Evolutionary conservation across 371 early-diverging fungal genomes (phyloP).

Genomic region (Syncephalastrum monosporum): DNA sequence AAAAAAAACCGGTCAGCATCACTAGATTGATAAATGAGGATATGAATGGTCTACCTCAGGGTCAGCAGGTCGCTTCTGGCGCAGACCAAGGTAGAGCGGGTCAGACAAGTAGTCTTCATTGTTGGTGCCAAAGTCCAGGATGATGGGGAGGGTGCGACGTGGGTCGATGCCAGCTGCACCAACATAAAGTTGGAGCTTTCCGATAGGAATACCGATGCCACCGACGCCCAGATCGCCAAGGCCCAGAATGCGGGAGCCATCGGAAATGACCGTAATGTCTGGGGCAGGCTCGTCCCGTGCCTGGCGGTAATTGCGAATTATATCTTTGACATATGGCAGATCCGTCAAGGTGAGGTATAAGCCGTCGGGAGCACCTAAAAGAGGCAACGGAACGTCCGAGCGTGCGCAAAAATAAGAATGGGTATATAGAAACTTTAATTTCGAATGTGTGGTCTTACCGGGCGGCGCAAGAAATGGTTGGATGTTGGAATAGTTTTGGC

Average conservation of each 20-base stretch:
- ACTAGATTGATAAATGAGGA: neutral
- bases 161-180: slow-evolving; percentile 92
- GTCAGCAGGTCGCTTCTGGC: slow-evolving; percentile 69
- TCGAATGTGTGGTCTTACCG: slow-evolving; percentile 34
- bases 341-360: slow-evolving; percentile 81
- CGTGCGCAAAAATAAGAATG: neutral
- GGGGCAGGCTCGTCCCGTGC: slow-evolving; percentile 50
- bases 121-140: slow-evolving; percentile 89
- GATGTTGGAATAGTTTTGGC: slow-evolving; percentile 85
- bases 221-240: slow-evolving; percentile 90
- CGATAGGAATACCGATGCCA: slow-evolving; percentile 92
- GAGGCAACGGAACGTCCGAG: neutral
- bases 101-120: slow-evolving; percentile 76
- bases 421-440: neutral
- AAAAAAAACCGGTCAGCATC: neutral
- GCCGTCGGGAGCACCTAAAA: slow-evolving; percentile 64
- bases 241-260: slow-evolving; percentile 91
- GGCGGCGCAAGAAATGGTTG: slow-evolving; percentile 80
- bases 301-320: slow-evolving; percentile 63
- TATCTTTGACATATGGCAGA: slow-evolving; percentile 59
- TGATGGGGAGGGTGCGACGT: slow-evolving; percentile 80
- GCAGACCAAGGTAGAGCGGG: slow-evolving; percentile 83
- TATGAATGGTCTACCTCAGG: slow-evolving; percentile 30
- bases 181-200: slow-evolving; percentile 88
- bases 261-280: slow-evolving; percentile 88